Conservation (phyloP, 768 basidiomycete species). For the Russula vinacea region DNA sequence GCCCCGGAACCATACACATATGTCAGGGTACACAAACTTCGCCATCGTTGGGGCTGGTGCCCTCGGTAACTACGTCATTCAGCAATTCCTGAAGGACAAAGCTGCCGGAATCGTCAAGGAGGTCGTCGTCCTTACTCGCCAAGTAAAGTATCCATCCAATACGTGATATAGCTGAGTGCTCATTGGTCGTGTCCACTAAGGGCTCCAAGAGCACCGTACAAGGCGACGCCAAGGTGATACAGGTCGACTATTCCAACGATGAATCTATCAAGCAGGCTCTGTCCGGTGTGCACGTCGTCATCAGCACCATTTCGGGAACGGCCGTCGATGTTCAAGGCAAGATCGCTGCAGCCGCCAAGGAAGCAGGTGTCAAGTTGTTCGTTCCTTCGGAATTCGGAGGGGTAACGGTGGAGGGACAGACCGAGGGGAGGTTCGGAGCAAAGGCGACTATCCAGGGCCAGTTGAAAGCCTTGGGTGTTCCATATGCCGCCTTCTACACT, state of each 20-base stretch:
- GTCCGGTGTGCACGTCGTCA: background rate
- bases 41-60: constrained; percentile 27
- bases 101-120: constrained; percentile 16
- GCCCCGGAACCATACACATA: background rate
- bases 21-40: constrained; percentile 27
- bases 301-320: background rate
- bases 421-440: background rate
- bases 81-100: constrained; percentile 21
- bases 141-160: constrained; percentile 7
- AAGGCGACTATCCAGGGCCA: background rate
- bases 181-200: too few relatives aligned
- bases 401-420: background rate
- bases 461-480: background rate
- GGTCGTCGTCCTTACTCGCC: constrained; percentile 26
- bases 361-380: background rate
- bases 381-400: background rate
- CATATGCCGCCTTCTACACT: background rate
- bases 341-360: background rate
- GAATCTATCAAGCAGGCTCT: background rate
- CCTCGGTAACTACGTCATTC: constrained; percentile 25
- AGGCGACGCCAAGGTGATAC: background rate
- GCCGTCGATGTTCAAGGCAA: background rate
- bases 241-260: background rate
- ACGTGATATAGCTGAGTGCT: too few relatives aligned
- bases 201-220: background rate